Evolutionary conservation across 2,329 filamentous ascomycete genomes (phyloP), one percentile per base, ranked within the genome.

Genomic region (Pseudogymnoascus sp.): DNA sequence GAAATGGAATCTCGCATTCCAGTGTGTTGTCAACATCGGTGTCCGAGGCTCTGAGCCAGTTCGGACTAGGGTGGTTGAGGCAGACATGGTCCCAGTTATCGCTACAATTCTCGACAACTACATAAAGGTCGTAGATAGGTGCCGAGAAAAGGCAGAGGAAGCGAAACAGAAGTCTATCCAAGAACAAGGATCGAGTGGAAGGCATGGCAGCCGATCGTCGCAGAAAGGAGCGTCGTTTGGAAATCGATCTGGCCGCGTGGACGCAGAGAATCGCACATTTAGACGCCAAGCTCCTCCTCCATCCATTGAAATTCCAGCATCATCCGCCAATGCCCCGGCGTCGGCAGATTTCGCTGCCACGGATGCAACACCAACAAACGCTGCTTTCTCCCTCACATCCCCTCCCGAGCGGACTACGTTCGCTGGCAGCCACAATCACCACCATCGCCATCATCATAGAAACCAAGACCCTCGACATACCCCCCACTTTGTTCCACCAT

Each of bases 1-100:
- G 95, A 98, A 98, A 79, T 99, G 95, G 95, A 99, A 97, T 74
- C 83, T 99, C 67, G 95, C 95, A 62, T 99, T 99, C 77, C 95
- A 98, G 78, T 99, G 95, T 76, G 93, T 98, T 68, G 95, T 99
- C 75, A 99, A 99, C 77, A 98, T 99, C 74, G 95, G 95, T 64
- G 93, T 99, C 66, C 86, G 95, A 70, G 95, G 95, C 66, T 97
- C 95, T 11, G 95, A 99, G 79, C 88, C 86, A 69, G 95, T 99
- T 65, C 86, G 95, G 70, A 98, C 95, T 65, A 85, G 95, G 69
- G 93, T 99, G 2, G 95, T 99, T 62, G 95, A 99, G 79, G 95
- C 95, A 67, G 95, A 99, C 77, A 97, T 99, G 90, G 95, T 99
- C 3, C 95, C 95, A 1, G 95, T 99, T 71, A 97, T 99, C 72